Conservation (phyloP, 2,329 filamentous ascomycete species). For the Pyricularia sp. region DNA sequence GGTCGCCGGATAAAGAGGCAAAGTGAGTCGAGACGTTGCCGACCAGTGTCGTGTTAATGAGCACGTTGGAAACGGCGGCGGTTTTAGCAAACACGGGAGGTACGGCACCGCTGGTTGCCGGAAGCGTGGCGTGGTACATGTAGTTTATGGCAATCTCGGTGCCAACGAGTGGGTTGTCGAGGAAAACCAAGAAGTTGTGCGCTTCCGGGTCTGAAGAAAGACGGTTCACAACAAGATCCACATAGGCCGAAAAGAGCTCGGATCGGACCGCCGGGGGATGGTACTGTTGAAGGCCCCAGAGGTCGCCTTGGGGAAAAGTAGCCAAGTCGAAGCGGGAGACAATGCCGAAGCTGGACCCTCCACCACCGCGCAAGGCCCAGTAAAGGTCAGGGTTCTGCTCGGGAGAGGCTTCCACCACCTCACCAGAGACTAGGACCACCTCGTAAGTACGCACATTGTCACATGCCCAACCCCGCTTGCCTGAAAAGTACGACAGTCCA, state of each 20-base stretch:
- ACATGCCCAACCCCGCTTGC: constrained; percentile 39
- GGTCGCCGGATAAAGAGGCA: constrained; percentile 14
- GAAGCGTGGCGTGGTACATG: neutral
- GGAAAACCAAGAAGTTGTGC: neutral
- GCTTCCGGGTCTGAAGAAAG: neutral
- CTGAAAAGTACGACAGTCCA: constrained; percentile 40
- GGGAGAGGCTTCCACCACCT: constrained; percentile 33
- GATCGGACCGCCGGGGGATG: constrained; percentile 25
- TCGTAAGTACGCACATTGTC: constrained; percentile 39
- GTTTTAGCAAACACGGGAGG: constrained; percentile 18
- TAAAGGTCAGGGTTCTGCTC: constrained; percentile 36
- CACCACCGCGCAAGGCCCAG: constrained; percentile 43
- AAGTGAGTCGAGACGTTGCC: constrained; percentile 17
- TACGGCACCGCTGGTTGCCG: constrained; percentile 11
- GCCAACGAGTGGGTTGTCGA: neutral
- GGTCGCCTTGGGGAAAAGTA: constrained; percentile 27
- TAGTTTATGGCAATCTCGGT: neutral
- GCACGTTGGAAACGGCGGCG: constrained; percentile 10
- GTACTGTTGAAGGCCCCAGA: constrained; percentile 34
- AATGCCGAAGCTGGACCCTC: constrained; percentile 47
- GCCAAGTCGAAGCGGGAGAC: constrained; percentile 35
- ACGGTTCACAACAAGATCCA: neutral
- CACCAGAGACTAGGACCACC: constrained; percentile 41
- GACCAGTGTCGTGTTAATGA: constrained; percentile 14
- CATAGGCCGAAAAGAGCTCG: neutral